Evolutionary conservation across 2,329 filamentous ascomycete species (phyloP).

Genomic region (Apiospora koreana): DNA sequence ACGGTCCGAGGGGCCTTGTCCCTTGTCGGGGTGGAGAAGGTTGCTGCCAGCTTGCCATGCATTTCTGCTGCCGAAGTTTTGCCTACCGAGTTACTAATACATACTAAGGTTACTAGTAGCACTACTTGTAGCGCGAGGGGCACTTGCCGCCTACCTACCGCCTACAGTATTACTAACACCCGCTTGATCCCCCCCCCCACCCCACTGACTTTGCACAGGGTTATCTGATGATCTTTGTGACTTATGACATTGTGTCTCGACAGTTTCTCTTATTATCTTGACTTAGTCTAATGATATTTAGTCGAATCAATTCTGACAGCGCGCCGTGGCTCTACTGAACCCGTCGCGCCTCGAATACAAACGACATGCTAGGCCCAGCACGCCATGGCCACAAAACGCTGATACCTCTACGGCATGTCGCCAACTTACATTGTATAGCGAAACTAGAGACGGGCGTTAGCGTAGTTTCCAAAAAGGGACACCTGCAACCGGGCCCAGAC

Average conservation of each 20-base stretch:
- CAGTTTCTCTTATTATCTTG: not conserved
- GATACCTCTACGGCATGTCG: too few species aligned
- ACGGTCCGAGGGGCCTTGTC: not conserved
- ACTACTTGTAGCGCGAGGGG: too few species aligned
- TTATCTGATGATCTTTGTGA: too few species aligned
- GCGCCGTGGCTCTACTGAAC: not conserved
- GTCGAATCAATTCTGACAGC: not conserved
- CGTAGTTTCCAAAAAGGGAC: not conserved
- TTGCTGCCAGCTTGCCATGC: not conserved
- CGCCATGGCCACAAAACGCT: not conserved
- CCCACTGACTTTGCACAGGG: too few species aligned
- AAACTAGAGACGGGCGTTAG: constrained; percentile 1
- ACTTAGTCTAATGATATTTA: not conserved
- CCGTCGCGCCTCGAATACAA: not conserved
- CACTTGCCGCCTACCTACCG: too few species aligned
- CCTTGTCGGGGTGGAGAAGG: not conserved
- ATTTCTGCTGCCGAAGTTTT: constrained; percentile 1
- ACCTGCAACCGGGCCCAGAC: not conserved
- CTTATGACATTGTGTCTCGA: not conserved
- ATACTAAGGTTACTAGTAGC: too few species aligned
- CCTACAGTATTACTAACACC: too few species aligned
- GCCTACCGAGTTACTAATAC: not conserved
- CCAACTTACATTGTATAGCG: constrained; percentile 13
- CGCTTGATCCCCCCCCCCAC: too few species aligned
- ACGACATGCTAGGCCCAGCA: not conserved